Base-by-base conservation (phyloP, 441 rosid genomes). In the Lepidium campestre region DNA sequence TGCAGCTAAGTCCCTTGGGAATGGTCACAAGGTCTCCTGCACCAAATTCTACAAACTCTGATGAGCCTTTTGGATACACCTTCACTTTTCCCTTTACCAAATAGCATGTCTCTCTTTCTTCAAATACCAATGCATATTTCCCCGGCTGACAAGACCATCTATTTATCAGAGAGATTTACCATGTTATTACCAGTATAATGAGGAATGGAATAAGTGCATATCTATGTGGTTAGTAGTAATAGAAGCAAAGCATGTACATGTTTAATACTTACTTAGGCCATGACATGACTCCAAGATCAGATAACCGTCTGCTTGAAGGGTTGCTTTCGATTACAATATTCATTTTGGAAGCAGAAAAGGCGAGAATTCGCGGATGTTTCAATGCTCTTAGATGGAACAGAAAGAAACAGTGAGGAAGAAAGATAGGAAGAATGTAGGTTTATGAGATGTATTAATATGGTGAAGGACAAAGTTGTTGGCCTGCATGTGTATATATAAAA, bases 111-210 rank as follows among this genome's bases (percentile, higher is more conserved):
- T 93, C 93, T 62, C 83, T 92, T 55, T 96, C 98, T 68, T 93
- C 98, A 67, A 81, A 93, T 61, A 85, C 92, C 27, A 93, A 84
- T 77, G 87, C 91, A 75, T 88, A 90, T 66, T 76, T 93, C 64
- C 97, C 98, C 0, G 97, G 96, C 14, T 91, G 86, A 79, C 96
- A 93, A 2, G 93, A 96, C 98, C 96, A 90, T 78, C 98, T 92
- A 47, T 54, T 60, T 13, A 35, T 46, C 62, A 72, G 13, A 68
- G 14, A 74, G 19, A 32, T 13, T 56, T 70, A 56, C 40, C 65
- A 67, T 53, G 60, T 67, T 36, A 61, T n/a, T 40, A 42, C 52
- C 42, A 68, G 61, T 40, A 27, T 60, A 7, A 12, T 44, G 12
- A 50, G 35, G 47, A 50, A 12, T 39, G 14, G 47, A 37, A 55